Evolutionary conservation across 129 eudicot species (phyloP).

Genomic region (Flaveria robusta): DNA sequence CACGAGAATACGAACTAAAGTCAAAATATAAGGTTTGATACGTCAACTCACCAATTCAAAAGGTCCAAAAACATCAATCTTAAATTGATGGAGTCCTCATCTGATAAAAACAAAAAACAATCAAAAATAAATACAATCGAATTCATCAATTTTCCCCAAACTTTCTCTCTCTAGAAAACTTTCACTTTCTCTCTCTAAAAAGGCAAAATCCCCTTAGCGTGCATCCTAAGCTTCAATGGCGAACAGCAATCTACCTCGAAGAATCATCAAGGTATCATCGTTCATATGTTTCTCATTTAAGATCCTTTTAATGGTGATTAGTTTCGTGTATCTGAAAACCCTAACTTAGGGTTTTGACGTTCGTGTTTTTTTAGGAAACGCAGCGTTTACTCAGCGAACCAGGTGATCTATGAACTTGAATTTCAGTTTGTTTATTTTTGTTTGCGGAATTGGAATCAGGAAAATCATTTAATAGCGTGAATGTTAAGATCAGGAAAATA

Average conservation of each 20-base stretch:
- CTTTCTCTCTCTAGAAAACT: constrained; percentile 30
- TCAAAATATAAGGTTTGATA: background rate
- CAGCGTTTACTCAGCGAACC: constrained; percentile 99
- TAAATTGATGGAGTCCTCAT: constrained; percentile 3
- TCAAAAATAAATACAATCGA: constrained; percentile 15
- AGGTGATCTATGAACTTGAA: constrained; percentile 39
- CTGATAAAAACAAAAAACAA: constrained; percentile 13
- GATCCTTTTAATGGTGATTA: constrained; percentile 1
- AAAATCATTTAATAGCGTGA: too few species aligned
- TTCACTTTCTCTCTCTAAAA: constrained; percentile 16
- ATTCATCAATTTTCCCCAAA: constrained; percentile 14
- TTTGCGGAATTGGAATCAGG: background rate
- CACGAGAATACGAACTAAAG: background rate
- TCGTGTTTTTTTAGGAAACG: constrained; percentile 61
- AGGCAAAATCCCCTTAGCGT: constrained; percentile 28
- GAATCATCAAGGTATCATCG: constrained; percentile 79
- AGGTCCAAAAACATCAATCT: background rate
- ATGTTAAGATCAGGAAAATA: background rate
- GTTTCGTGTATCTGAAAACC: background rate
- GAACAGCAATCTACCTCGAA: constrained; percentile 82
- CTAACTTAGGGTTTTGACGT: constrained; percentile 26
- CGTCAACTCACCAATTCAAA: background rate
- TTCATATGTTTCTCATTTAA: background rate
- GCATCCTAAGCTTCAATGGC: constrained; percentile 60
- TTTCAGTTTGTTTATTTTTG: background rate